These are phyloP conservation scores for Alternaria consortialis DNA, from an alignment of 2,329 filamentous ascomycete genomes.

Conservation along the genomic window DNA sequence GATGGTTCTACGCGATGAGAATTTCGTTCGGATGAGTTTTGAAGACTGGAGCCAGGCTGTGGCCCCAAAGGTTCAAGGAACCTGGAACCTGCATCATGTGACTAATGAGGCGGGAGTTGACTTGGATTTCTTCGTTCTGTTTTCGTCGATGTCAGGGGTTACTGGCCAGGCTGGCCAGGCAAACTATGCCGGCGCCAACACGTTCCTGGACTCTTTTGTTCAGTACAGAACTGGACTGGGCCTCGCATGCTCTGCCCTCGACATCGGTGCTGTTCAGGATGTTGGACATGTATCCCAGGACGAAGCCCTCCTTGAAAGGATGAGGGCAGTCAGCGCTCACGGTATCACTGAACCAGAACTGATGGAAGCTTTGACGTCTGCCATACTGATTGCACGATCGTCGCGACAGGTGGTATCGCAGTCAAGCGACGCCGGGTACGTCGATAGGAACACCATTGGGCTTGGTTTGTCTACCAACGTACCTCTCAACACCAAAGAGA, in stretches of 20 bases:
- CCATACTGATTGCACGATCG: too few relatives aligned
- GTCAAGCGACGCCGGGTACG: too few relatives aligned
- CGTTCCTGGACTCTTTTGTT: constrained; percentile 37
- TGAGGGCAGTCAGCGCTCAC: neutral
- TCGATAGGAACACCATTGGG: constrained; percentile 5
- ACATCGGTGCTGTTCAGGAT: constrained; percentile 61
- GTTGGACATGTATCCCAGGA: constrained; percentile 46
- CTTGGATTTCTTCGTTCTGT: constrained; percentile 43
- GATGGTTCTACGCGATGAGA: neutral
- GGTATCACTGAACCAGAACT: neutral
- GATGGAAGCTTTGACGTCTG: neutral
- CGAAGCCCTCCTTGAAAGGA: neutral
- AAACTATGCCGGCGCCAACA: constrained; percentile 59
- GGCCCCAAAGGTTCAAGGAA: constrained; percentile 31
- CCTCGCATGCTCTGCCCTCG: constrained; percentile 54
- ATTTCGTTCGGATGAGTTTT: constrained; percentile 21
- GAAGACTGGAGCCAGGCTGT: constrained; percentile 20
- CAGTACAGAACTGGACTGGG: constrained; percentile 21
- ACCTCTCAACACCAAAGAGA: constrained; percentile 28
- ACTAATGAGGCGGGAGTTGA: neutral
- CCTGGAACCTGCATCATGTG: constrained; percentile 37
- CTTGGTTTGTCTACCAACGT: constrained; percentile 29
- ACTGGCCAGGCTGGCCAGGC: constrained; percentile 51
- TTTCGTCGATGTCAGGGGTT: constrained; percentile 33
- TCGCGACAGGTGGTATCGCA: too few relatives aligned